phyloP scores from a whole-genome alignment of 768 basidiomycete species.

The Suillus discolor region DNA sequence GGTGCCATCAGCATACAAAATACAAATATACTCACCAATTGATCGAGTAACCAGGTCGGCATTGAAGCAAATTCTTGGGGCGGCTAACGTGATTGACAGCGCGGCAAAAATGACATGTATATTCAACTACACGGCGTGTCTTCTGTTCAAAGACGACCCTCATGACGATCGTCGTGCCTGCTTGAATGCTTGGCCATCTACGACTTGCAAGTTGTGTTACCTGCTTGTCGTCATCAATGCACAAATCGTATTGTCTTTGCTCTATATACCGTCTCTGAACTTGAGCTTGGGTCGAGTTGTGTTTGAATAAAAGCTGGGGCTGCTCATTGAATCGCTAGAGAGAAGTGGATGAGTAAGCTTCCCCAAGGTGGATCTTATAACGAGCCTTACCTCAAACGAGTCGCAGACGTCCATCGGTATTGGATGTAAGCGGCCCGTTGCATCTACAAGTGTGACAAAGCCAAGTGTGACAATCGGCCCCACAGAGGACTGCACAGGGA shows the following conservation, averaged over 20 bases:
- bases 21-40: constrained; percentile 22
- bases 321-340: constrained; percentile 23
- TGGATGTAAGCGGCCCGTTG: constrained; percentile 12
- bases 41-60: constrained; percentile 23
- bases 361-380: background rate
- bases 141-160: constrained; percentile 25
- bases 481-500: too few species aligned
- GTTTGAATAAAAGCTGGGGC: constrained; percentile 18
- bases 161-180: constrained; percentile 29
- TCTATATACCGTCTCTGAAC: constrained; percentile 29
- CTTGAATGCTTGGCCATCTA: constrained; percentile 26
- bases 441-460: background rate
- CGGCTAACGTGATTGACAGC: background rate
- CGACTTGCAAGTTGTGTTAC: constrained; percentile 27
- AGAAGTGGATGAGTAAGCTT: background rate
- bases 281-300: constrained; percentile 20
- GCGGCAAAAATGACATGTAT: constrained; percentile 23
- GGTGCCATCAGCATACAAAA: constrained; percentile 3
- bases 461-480: background rate
- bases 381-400: constrained; percentile 24
- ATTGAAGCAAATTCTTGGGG: too few species aligned
- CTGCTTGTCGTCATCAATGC: constrained; percentile 24
- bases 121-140: constrained; percentile 3
- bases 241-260: constrained; percentile 26
- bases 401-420: constrained; percentile 28